A percentile compares a stretch with the other conserved stretches of the same genome.
Conservation (phyloP, 2,329 filamentous ascomycete species). For the Tolypocladium endophyticum region DNA sequence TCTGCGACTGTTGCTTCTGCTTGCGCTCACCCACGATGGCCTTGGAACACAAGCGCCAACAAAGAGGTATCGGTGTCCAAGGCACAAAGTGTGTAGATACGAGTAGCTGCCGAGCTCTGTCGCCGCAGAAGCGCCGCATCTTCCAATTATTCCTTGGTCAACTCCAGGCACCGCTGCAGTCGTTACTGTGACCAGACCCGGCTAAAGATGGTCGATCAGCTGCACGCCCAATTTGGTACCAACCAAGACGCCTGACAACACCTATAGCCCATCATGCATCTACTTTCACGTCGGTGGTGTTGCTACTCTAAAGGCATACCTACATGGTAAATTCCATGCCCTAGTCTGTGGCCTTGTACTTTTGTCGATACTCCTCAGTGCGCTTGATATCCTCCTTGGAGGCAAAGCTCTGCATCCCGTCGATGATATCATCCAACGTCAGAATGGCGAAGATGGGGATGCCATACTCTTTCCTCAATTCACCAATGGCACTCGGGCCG, state of each 20-base stretch:
- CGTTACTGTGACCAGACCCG: too few relatives aligned
- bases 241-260: too few relatives aligned
- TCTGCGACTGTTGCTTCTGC: neutral
- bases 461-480: slow-evolving; percentile 71
- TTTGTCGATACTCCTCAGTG: slow-evolving; percentile 63
- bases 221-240: too few relatives aligned
- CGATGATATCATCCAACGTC: slow-evolving; percentile 74
- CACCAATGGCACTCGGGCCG: slow-evolving; percentile 72
- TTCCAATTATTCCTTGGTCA: too few relatives aligned
- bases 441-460: slow-evolving; percentile 78
- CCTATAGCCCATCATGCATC: neutral
- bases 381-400: slow-evolving; percentile 51
- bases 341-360: slow-evolving; percentile 52
- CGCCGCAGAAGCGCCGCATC: too few relatives aligned
- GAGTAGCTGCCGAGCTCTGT: too few relatives aligned
- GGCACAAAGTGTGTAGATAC: neutral
- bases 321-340: neutral
- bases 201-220: too few relatives aligned
- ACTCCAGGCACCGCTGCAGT: too few relatives aligned
- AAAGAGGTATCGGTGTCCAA: neutral
- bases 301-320: neutral
- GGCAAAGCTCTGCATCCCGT: slow-evolving; percentile 51
- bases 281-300: neutral
- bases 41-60: neutral
- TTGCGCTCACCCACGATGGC: neutral